phyloP scores from a whole-genome alignment of 495 filamentous ascomycete genomes.

The Penicillium canescens region DNA sequence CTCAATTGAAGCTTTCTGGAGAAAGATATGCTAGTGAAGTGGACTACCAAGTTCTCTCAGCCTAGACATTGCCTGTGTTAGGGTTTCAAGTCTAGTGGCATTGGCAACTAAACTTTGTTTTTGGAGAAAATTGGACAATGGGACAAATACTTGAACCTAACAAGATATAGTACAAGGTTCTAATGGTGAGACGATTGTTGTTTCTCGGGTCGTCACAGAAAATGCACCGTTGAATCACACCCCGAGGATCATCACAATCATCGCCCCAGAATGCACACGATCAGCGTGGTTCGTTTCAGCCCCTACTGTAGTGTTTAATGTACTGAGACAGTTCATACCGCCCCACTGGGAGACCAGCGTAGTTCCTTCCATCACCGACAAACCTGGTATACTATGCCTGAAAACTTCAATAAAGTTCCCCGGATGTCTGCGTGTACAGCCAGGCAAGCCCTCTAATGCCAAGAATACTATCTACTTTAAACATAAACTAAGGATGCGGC shows the following conservation, averaged over 20 bases:
- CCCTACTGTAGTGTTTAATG: not conserved
- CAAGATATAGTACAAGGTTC: not conserved
- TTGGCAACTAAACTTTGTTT: not conserved
- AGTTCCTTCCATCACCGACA: not conserved
- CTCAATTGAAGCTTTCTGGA: too few species aligned
- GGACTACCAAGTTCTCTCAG: not conserved
- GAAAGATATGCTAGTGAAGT: too few species aligned
- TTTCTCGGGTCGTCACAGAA: not conserved
- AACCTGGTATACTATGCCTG: too few species aligned
- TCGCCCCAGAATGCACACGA: slow-evolving; percentile 1
- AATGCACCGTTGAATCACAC: not conserved
- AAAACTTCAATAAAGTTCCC: too few species aligned
- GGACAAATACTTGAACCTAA: not conserved
- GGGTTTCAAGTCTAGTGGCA: not conserved
- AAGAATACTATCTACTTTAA: too few species aligned
- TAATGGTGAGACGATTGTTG: not conserved
- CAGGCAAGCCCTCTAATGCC: too few species aligned
- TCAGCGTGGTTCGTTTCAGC: slow-evolving; percentile 6
- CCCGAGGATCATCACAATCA: not conserved
- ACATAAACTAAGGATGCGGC: too few species aligned
- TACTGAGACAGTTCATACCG: slow-evolving; percentile 10
- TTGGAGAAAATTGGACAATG: too few species aligned
- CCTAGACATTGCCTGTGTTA: not conserved
- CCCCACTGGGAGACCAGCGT: not conserved
- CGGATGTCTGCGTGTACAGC: too few species aligned